phyloP scores from a whole-genome alignment of 371 early-diverging fungal species.

The Saksenaea oblongispora region DNA sequence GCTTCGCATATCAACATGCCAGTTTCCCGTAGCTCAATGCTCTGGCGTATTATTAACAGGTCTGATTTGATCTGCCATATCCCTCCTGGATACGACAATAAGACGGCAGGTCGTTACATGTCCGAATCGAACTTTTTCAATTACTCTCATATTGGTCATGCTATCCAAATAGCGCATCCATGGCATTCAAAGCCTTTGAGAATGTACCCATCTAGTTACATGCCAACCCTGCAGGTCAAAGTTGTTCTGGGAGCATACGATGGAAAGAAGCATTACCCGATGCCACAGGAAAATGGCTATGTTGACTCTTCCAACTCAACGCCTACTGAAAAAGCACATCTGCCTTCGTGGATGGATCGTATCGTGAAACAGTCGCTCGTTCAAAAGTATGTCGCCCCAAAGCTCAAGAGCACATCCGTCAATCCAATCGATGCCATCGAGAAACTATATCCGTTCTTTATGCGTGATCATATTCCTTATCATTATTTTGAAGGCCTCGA shows the following conservation, averaged over 20 bases:
- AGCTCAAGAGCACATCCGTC: not conserved
- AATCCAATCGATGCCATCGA: constrained; percentile 26
- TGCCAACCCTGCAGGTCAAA: constrained; percentile 21
- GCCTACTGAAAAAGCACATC: not conserved
- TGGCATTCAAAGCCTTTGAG: constrained; percentile 21
- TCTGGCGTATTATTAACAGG: constrained; percentile 44
- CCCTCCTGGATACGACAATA: constrained; percentile 34
- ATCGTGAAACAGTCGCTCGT: not conserved
- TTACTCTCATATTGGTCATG: constrained; percentile 45
- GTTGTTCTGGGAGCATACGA: constrained; percentile 7
- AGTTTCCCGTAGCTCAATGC: constrained; percentile 14
- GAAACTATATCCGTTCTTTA: constrained; percentile 26
- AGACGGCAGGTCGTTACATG: constrained; percentile 18
- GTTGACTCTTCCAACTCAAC: not conserved
- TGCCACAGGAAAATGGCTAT: not conserved
- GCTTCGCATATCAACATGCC: constrained; percentile 33
- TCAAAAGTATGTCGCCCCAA: not conserved
- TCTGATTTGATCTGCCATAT: constrained; percentile 30
- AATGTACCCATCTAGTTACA: constrained; percentile 27
- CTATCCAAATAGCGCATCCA: constrained; percentile 28
- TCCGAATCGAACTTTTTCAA: constrained; percentile 36
- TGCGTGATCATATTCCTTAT: constrained; percentile 33
- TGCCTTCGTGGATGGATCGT: not conserved
- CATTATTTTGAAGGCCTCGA: constrained; percentile 31
- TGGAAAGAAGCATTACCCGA: not conserved